These are phyloP conservation scores for Diaporthe vexans DNA, from an alignment of 2,329 filamentous ascomycete species.

Conservation along the genomic window DNA sequence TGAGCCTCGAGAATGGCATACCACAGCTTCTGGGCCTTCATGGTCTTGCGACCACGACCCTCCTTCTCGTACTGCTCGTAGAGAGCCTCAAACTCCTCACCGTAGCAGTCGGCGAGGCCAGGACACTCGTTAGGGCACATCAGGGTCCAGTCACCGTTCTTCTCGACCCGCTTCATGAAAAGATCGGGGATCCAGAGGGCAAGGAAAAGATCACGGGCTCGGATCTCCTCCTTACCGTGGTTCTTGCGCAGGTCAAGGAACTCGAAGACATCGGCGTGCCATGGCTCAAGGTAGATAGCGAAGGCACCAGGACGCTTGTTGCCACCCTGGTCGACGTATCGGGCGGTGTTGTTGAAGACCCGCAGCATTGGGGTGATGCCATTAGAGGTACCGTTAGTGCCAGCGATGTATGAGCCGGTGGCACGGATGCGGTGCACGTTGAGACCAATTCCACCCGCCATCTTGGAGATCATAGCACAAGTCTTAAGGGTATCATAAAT, in stretches of 20 bases:
- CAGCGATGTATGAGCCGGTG: conserved; percentile 97
- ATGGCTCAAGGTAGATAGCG: conserved; percentile 98
- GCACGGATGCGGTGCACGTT: conserved; percentile 97
- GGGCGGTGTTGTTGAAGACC: conserved; percentile 99
- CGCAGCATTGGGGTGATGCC: conserved; percentile 98
- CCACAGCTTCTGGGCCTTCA: conserved; percentile 99
- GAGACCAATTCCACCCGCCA: conserved; percentile 96
- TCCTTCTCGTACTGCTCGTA: conserved; percentile 94
- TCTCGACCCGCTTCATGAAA: conserved; percentile 99
- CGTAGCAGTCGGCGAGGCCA: conserved; percentile 95
- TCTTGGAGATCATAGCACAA: conserved; percentile 99
- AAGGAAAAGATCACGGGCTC: conserved; percentile 96
- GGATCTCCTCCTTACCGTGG: conserved; percentile 98
- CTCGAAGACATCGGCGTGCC: conserved; percentile 97
- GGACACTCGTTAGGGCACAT: conserved; percentile 99
- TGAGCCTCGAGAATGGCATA: conserved; percentile 98
- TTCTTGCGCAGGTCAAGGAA: conserved; percentile 99
- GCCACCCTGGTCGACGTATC: conserved; percentile 98
- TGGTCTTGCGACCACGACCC: conserved; percentile 87
- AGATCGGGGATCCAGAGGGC: conserved; percentile 98
- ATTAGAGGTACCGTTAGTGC: conserved; percentile 98
- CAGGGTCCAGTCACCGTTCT: conserved; percentile 96
- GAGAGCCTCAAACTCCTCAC: conserved; percentile 95
- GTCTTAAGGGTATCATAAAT: conserved; percentile 99
- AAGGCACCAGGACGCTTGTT: conserved; percentile 99